Conservation (phyloP, 129 eudicot species). For the Deinandra increscens region DNA sequence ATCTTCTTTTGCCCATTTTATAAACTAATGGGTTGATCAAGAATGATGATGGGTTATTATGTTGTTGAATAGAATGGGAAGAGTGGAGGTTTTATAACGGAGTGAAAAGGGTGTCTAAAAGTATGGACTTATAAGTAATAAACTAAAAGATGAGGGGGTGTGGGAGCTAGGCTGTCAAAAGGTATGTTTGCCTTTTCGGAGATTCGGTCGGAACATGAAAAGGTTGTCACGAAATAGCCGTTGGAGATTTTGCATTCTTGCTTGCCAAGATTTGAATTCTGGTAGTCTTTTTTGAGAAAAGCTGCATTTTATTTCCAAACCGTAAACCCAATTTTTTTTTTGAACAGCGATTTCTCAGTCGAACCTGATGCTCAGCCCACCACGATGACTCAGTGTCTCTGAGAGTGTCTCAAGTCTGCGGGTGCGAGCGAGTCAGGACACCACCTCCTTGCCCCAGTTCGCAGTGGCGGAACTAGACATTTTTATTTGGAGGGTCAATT, state of each 20-base stretch:
- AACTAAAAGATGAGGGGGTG: slow-evolving; percentile 3
- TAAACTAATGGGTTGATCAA: neutral
- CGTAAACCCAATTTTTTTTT: too few relatives aligned
- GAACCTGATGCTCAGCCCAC: too few relatives aligned
- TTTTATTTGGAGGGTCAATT: too few relatives aligned
- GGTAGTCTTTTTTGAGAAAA: neutral
- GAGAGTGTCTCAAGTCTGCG: too few relatives aligned
- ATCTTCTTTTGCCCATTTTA: slow-evolving; percentile 55
- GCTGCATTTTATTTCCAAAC: too few relatives aligned
- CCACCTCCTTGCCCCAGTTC: too few relatives aligned
- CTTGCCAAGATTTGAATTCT: slow-evolving; percentile 26
- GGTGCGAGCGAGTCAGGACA: too few relatives aligned
- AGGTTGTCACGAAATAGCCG: slow-evolving; percentile 30
- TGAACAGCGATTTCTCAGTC: too few relatives aligned
- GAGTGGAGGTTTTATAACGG: slow-evolving; percentile 15
- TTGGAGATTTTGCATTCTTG: slow-evolving; percentile 36
- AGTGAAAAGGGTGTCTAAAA: slow-evolving; percentile 8
- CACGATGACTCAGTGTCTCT: too few relatives aligned
- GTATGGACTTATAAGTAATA: neutral
- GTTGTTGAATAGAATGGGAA: neutral
- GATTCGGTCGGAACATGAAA: slow-evolving; percentile 29
- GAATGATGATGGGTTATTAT: neutral
- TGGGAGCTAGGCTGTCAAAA: slow-evolving; percentile 30
- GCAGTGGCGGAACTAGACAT: too few relatives aligned
- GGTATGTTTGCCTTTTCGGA: slow-evolving; percentile 29